phyloP scores from a whole-genome alignment of 257 asterid genomes.

The Buddleja alternifolia region DNA sequence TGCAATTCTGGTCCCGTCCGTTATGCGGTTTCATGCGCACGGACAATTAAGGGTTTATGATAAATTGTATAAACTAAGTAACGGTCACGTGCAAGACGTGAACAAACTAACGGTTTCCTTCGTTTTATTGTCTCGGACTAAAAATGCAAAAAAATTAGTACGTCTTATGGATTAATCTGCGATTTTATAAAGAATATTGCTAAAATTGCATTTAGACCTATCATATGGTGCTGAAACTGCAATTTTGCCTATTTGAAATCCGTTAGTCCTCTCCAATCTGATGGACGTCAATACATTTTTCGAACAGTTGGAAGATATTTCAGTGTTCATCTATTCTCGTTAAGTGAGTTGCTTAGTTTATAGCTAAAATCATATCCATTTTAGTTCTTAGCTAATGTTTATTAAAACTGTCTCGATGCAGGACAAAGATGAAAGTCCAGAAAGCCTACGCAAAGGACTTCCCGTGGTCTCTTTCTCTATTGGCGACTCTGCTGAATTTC shows the following conservation, averaged over 20 bases:
- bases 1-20: no score
- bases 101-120: no score
- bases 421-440: slow-evolving; percentile 80
- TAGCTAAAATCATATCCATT: not conserved
- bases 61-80: no score
- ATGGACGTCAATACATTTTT: not conserved
- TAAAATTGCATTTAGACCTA: no score
- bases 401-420: slow-evolving; percentile 25
- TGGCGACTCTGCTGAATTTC: slow-evolving; percentile 78
- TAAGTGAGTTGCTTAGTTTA: not conserved
- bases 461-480: slow-evolving; percentile 89
- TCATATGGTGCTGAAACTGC: no score
- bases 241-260: not conserved
- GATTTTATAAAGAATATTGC: no score
- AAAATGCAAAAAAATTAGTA: no score
- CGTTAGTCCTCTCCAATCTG: not conserved
- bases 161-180: no score
- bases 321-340: not conserved
- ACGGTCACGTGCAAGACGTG: no score
- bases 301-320: not conserved
- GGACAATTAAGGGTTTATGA: no score
- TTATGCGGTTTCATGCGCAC: no score
- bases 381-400: not conserved
- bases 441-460: slow-evolving; percentile 59
- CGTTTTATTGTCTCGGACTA: no score